phyloP scores from a whole-genome alignment of 495 filamentous ascomycete species.

The Aspergillus steynii region DNA sequence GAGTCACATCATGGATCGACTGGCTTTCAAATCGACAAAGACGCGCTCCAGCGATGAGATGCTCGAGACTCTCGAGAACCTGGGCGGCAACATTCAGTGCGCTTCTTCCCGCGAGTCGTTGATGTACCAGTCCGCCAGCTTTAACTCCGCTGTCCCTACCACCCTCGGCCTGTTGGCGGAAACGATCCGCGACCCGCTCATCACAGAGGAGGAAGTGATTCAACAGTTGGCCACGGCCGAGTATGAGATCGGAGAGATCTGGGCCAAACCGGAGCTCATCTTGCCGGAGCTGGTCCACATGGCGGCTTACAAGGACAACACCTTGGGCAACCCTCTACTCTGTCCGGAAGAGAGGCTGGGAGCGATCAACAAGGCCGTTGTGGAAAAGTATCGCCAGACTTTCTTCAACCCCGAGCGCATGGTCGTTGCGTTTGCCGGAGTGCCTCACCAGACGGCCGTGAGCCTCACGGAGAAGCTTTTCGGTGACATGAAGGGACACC shows the following conservation, averaged over 20 bases:
- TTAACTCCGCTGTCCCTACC: slow-evolving; percentile 87
- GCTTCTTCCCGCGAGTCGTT: slow-evolving; percentile 92
- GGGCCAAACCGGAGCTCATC: slow-evolving; percentile 95
- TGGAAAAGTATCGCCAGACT: slow-evolving; percentile 75
- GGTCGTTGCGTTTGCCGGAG: slow-evolving; percentile 93
- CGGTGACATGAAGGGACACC: slow-evolving; percentile 73
- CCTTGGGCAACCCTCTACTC: slow-evolving; percentile 87
- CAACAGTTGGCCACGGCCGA: slow-evolving; percentile 87
- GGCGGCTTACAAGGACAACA: slow-evolving; percentile 93
- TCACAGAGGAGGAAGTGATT: slow-evolving; percentile 86
- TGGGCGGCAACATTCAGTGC: slow-evolving; percentile 96
- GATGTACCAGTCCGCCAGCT: slow-evolving; percentile 98
- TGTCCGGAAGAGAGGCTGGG: slow-evolving; percentile 82
- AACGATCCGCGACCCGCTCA: slow-evolving; percentile 84
- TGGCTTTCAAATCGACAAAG: slow-evolving; percentile 94
- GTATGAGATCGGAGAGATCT: slow-evolving; percentile 97
- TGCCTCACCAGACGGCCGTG: slow-evolving; percentile 79
- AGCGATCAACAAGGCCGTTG: slow-evolving; percentile 70
- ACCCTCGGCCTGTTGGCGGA: slow-evolving; percentile 88
- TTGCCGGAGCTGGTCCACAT: slow-evolving; percentile 93
- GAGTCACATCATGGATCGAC: slow-evolving; percentile 92
- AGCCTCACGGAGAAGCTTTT: slow-evolving; percentile 80
- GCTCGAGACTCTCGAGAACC: slow-evolving; percentile 77
- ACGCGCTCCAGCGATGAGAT: slow-evolving; percentile 76
- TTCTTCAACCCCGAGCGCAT: slow-evolving; percentile 90